Evolutionary conservation across 371 early-diverging fungal species (phyloP).

Genomic region (Encephalitozoon hellem): DNA sequence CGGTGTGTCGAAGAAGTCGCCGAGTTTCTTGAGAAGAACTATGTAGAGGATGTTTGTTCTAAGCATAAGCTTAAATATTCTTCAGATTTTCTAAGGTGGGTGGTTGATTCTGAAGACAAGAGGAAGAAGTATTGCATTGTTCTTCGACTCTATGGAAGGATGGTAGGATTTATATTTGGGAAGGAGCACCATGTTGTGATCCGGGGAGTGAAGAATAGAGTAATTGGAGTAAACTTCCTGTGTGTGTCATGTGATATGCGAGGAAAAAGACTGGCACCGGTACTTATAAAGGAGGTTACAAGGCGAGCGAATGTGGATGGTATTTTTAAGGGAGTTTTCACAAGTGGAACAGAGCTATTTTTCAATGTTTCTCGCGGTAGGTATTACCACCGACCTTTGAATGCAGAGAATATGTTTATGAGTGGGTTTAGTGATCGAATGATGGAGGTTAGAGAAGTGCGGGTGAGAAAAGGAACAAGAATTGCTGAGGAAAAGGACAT

Average conservation of each 20-base stretch:
- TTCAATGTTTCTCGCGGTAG: conserved; percentile 72
- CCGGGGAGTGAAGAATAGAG: background rate
- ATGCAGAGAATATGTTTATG: conserved; percentile 29
- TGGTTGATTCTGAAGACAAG: conserved; percentile 28
- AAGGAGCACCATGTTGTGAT: conserved; percentile 36
- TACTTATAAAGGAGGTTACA: conserved; percentile 94
- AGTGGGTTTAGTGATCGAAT: conserved; percentile 28
- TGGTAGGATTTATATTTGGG: conserved; percentile 60
- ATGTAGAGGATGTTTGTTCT: conserved; percentile 45
- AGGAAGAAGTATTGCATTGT: conserved; percentile 49
- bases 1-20: conserved; percentile 20
- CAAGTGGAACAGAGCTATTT: conserved; percentile 79
- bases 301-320: conserved; percentile 78
- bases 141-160: conserved; percentile 16
- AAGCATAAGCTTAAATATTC: conserved; percentile 50
- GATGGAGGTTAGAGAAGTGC: background rate
- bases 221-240: conserved; percentile 80
- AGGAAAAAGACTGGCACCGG: conserved; percentile 81
- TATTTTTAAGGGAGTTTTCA: conserved; percentile 92
- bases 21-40: conserved; percentile 49
- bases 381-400: conserved; percentile 62
- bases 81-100: conserved; percentile 44
- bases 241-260: conserved; percentile 88
- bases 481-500: conserved; percentile 34
- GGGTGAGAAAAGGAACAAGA: conserved; percentile 14